Evolutionary conservation across 176 grass and related monocot genomes (phyloP).

Genomic region (Aechmea fasciata): DNA sequence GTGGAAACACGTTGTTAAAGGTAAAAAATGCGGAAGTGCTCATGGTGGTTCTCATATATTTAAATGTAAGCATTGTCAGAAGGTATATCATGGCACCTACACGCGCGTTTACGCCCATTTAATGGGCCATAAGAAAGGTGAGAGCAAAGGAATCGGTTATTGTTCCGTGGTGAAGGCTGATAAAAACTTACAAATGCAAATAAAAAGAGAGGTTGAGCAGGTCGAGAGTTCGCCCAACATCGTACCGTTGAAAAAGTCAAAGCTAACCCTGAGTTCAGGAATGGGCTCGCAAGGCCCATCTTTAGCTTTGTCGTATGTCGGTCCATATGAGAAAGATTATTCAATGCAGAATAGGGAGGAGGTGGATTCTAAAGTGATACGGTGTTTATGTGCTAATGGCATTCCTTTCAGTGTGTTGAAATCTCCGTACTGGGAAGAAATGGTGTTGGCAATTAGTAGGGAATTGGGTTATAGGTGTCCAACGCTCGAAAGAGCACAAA

Average conservation of each 20-base stretch:
- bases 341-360: constrained; percentile 18
- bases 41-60: constrained; percentile 30
- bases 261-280: constrained; percentile 14
- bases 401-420: constrained; percentile 24
- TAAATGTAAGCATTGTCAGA: constrained; percentile 29
- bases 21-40: constrained; percentile 27
- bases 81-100: constrained; percentile 26
- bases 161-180: constrained; percentile 24
- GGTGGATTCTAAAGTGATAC: constrained; percentile 28
- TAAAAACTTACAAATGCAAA: constrained; percentile 31
- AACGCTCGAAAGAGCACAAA: constrained; percentile 21
- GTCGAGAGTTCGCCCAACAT: constrained; percentile 24
- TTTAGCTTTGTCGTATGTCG: constrained; percentile 23
- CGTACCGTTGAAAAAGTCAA: constrained; percentile 28
- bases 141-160: constrained; percentile 29
- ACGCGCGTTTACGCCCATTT: constrained; percentile 33
- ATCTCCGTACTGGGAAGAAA: constrained; percentile 30
- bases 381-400: constrained; percentile 29
- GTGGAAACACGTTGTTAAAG: constrained; percentile 29
- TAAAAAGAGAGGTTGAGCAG: constrained; percentile 29
- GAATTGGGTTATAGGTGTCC: constrained; percentile 25
- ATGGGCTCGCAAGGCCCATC: constrained; percentile 11
- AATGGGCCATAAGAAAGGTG: constrained; percentile 27
- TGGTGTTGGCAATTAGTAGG: constrained; percentile 28
- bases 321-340: constrained; percentile 18